Conservation (phyloP, 345 rosid genomes). For the Triadica sebifera region DNA sequence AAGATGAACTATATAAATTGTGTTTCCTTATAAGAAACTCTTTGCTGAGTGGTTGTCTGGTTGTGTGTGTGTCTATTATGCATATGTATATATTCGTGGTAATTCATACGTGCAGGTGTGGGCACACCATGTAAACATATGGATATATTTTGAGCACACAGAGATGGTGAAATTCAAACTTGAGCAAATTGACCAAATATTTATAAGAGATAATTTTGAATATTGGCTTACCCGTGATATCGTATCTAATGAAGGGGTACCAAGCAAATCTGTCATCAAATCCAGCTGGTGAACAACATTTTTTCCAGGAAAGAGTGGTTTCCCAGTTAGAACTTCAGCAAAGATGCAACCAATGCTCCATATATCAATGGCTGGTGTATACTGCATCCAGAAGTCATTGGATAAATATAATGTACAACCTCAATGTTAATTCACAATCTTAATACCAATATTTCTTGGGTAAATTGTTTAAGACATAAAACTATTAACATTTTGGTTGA, state of each 20-base stretch:
- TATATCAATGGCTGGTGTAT: constrained; percentile 93
- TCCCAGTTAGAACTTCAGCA: constrained; percentile 85
- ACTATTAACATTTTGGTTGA: too few relatives aligned
- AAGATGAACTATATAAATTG: background rate
- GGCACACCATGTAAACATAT: background rate
- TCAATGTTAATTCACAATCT: too few relatives aligned
- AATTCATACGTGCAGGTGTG: background rate
- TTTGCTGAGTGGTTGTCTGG: background rate
- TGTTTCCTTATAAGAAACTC: background rate
- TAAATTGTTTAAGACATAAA: too few relatives aligned
- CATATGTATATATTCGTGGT: background rate
- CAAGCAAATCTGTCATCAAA: constrained; percentile 93
- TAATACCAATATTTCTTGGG: too few relatives aligned
- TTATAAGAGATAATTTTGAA: background rate
- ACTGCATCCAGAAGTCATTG: constrained; percentile 47
- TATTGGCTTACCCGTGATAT: constrained; percentile 59
- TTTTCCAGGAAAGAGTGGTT: constrained; percentile 91
- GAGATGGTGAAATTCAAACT: background rate
- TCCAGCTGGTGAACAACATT: constrained; percentile 97
- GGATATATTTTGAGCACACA: background rate
- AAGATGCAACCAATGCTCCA: constrained; percentile 99
- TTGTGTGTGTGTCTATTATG: background rate
- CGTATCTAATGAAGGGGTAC: constrained; percentile 88
- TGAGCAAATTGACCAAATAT: background rate
- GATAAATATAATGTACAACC: background rate